Percentiles rank a stretch among this genome's conserved stretches.
Conservation (phyloP, 2,329 filamentous ascomycete genomes). For the Colletotrichum liriopes region DNA sequence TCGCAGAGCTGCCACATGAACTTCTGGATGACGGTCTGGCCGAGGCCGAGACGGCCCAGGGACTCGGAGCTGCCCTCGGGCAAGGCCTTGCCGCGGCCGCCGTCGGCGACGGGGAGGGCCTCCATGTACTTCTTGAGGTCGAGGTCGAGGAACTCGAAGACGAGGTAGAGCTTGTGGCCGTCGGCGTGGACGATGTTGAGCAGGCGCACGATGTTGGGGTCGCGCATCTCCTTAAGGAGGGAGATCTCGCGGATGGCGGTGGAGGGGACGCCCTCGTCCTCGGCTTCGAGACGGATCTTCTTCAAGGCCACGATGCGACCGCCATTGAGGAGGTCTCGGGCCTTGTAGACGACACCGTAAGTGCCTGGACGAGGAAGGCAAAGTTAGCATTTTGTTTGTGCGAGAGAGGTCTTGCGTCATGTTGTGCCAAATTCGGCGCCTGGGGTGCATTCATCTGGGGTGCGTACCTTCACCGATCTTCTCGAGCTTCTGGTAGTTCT, state of each 20-base stretch:
- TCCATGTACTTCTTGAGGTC: slow-evolving; percentile 99
- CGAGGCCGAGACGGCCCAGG: slow-evolving; percentile 79
- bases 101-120: slow-evolving; percentile 85
- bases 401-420: slow-evolving; percentile 18
- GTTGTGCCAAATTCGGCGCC: background rate
- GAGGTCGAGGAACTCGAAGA: slow-evolving; percentile 91
- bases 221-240: slow-evolving; percentile 93
- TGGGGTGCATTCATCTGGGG: background rate
- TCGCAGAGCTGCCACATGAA: slow-evolving; percentile 92
- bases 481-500: slow-evolving; percentile 97
- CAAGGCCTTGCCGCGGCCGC: slow-evolving; percentile 87
- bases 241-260: slow-evolving; percentile 96
- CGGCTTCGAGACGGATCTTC: slow-evolving; percentile 95
- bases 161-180: slow-evolving; percentile 94
- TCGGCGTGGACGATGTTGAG: slow-evolving; percentile 96
- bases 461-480: slow-evolving; percentile 93
- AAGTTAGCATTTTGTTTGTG: slow-evolving; percentile 5
- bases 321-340: slow-evolving; percentile 84
- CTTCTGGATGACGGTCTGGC: slow-evolving; percentile 88
- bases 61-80: slow-evolving; percentile 81
- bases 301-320: slow-evolving; percentile 93
- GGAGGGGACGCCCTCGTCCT: slow-evolving; percentile 93
- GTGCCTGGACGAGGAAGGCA: slow-evolving; percentile 74
- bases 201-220: slow-evolving; percentile 90
- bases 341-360: slow-evolving; percentile 96